These are phyloP conservation scores for Cyberlindnera euphorbiae DNA, from an alignment of 805 yeast genomes.

Conservation along the genomic window DNA sequence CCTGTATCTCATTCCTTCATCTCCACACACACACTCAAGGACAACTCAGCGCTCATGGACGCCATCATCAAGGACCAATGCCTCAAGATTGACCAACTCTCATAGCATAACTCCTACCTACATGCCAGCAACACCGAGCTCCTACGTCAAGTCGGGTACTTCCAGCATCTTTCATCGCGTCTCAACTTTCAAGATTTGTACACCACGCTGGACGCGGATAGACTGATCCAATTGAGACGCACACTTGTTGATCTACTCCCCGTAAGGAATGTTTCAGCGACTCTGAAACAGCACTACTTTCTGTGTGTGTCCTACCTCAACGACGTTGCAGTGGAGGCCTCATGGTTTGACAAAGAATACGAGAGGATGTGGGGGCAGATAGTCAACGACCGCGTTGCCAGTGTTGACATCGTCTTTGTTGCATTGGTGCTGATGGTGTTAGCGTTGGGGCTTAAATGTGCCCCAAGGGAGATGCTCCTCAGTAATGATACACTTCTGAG, in stretches of 20 bases:
- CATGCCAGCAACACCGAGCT: slow-evolving; percentile 10
- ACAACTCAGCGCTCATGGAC: slow-evolving; percentile 1
- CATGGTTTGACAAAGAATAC: slow-evolving; percentile 12
- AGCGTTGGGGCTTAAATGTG: slow-evolving; percentile 7
- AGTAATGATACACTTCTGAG: slow-evolving; percentile 6
- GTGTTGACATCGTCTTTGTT: slow-evolving; percentile 14
- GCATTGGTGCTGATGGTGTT: slow-evolving; percentile 12
- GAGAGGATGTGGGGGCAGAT: slow-evolving; percentile 14
- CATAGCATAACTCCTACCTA: slow-evolving; percentile 3
- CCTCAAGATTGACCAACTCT: slow-evolving; percentile 5
- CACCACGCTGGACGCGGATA: slow-evolving; percentile 3
- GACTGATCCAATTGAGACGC: slow-evolving; percentile 5
- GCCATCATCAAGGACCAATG: slow-evolving; percentile 2
- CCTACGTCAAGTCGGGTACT: slow-evolving; percentile 6
- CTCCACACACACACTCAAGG: slow-evolving; percentile 1
- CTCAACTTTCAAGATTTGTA: slow-evolving; percentile 6
- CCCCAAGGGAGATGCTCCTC: slow-evolving; percentile 10
- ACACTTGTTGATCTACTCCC: slow-evolving; percentile 13
- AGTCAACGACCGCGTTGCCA: slow-evolving; percentile 3
- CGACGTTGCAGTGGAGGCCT: slow-evolving; percentile 3
- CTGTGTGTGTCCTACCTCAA: slow-evolving; percentile 7
- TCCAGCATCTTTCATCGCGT: slow-evolving; percentile 3
- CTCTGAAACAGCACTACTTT: slow-evolving; percentile 16
- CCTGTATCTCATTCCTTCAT: too few species aligned
- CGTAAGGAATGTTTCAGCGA: slow-evolving; percentile 4